These are phyloP conservation scores for Lactarius hengduanensis DNA, from an alignment of 768 basidiomycete species.

Conservation along the genomic window DNA sequence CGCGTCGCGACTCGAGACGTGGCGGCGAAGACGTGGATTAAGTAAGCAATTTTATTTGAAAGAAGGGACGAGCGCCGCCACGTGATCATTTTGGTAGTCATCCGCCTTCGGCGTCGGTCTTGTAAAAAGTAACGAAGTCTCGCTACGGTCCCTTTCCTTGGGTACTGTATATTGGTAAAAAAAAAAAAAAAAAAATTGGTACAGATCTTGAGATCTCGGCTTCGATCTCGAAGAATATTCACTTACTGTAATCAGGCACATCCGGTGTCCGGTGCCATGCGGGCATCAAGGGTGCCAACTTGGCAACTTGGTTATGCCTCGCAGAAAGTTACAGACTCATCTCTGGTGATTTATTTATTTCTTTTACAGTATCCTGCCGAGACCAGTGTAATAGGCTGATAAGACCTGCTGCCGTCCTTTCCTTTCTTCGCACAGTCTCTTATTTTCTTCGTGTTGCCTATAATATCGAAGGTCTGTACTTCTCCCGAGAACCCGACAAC, in stretches of 20 bases:
- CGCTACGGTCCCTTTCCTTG: slow-evolving; percentile 2
- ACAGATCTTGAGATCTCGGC: slow-evolving; percentile 20
- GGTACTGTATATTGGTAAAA: not conserved
- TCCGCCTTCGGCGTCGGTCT: slow-evolving; percentile 22
- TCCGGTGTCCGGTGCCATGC: slow-evolving; percentile 24
- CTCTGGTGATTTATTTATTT: slow-evolving; percentile 13
- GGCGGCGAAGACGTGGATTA: slow-evolving; percentile 23
- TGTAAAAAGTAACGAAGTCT: slow-evolving; percentile 10
- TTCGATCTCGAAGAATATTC: slow-evolving; percentile 27
- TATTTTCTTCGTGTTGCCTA: slow-evolving; percentile 14
- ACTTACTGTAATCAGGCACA: slow-evolving; percentile 23
- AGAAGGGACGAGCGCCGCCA: slow-evolving; percentile 20
- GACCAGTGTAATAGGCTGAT: slow-evolving; percentile 24
- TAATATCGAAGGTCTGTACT: slow-evolving; percentile 21
- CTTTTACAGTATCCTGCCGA: slow-evolving; percentile 18
- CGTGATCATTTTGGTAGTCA: slow-evolving; percentile 21
- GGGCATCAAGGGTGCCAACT: slow-evolving; percentile 20
- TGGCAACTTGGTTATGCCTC: slow-evolving; percentile 5
- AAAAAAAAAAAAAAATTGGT: slow-evolving; percentile 7
- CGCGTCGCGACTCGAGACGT: slow-evolving; percentile 21
- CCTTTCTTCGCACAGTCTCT: slow-evolving; percentile 19
- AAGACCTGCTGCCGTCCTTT: slow-evolving; percentile 19
- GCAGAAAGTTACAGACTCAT: slow-evolving; percentile 21
- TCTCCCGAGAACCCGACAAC: slow-evolving; percentile 27
- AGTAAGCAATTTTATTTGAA: slow-evolving; percentile 10